Evolutionary conservation across 2,329 filamentous ascomycete genomes (phyloP).

Genomic region (Monilinia laxa): DNA sequence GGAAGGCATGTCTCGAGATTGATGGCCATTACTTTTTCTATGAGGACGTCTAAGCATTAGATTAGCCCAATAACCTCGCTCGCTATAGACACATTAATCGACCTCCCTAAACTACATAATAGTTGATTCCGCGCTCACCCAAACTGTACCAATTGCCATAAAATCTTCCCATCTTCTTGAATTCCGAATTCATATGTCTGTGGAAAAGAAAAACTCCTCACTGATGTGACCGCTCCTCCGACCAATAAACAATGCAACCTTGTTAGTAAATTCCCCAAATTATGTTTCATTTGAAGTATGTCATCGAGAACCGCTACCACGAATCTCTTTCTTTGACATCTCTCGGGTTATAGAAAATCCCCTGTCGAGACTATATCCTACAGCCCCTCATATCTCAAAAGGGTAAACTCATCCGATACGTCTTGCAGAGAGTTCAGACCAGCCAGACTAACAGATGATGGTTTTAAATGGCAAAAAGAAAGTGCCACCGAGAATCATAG

Average conservation of each 20-base stretch:
- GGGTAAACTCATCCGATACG: too few relatives aligned
- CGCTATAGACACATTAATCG: neutral
- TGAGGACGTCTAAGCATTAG: neutral
- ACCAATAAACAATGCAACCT: neutral
- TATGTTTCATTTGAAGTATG: too few relatives aligned
- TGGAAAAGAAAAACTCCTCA: neutral
- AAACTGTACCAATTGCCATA: neutral
- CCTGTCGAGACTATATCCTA: too few relatives aligned
- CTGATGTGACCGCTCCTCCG: neutral
- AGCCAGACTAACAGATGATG: too few relatives aligned
- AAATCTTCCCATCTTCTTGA: neutral
- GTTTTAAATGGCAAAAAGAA: too few relatives aligned
- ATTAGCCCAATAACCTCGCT: neutral
- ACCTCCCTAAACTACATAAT: neutral
- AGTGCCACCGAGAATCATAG: too few relatives aligned
- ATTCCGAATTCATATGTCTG: neutral
- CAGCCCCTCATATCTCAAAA: too few relatives aligned
- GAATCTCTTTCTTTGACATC: too few relatives aligned
- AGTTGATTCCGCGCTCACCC: neutral
- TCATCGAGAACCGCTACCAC: too few relatives aligned
- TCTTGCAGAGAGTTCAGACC: too few relatives aligned
- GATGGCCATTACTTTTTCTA: neutral
- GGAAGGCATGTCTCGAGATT: neutral
- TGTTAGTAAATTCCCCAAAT: too few relatives aligned
- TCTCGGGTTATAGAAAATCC: too few relatives aligned